These are phyloP conservation scores for Verticillium tricorpus DNA, from an alignment of 2,329 filamentous ascomycete genomes.

Conservation along the genomic window DNA sequence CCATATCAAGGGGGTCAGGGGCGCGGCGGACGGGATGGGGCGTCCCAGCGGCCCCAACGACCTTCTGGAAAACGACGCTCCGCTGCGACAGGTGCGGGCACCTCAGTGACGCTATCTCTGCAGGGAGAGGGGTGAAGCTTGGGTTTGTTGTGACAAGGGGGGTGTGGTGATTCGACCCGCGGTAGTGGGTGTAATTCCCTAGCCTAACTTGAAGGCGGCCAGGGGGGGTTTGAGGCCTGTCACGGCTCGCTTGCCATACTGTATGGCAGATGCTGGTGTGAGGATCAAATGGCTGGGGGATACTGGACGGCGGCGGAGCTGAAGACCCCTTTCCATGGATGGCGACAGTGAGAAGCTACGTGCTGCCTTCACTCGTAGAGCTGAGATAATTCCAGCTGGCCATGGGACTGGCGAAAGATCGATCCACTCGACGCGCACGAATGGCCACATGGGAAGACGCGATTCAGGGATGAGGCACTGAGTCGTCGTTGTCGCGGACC, in stretches of 20 bases:
- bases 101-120: conserved; percentile 12
- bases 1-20: background rate
- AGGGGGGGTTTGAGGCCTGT: background rate
- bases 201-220: background rate
- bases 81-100: conserved; percentile 3
- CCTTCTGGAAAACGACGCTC: background rate
- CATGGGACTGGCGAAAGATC: too few species aligned
- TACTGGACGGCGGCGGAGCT: background rate
- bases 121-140: conserved; percentile 11
- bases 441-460: background rate
- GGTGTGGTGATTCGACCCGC: conserved; percentile 4
- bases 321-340: too few species aligned
- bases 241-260: conserved; percentile 4
- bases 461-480: background rate
- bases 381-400: too few species aligned
- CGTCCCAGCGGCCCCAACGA: background rate
- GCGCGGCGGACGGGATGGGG: conserved; percentile 5
- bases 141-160: conserved; percentile 2
- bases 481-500: background rate
- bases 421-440: background rate
- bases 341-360: background rate
- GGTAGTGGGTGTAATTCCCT: conserved; percentile 1
- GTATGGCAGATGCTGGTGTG: conserved; percentile 4
- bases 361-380: background rate
- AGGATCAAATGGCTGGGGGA: background rate